These are phyloP conservation scores for Macrolepiota albuminosa DNA, from an alignment of 768 basidiomycete species.

Conservation along the genomic window DNA sequence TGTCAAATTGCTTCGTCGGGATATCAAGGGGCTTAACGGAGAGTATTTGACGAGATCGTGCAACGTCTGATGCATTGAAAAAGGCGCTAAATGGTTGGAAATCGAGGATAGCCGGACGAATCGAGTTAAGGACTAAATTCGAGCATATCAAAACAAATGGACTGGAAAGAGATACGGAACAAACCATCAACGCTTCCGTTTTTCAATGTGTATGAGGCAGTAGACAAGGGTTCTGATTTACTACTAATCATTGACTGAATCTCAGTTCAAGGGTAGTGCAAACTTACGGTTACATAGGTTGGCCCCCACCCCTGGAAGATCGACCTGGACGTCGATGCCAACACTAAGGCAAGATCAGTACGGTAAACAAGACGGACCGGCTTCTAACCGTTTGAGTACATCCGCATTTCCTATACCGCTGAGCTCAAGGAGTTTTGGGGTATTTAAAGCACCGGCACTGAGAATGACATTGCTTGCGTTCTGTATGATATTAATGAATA, in stretches of 20 bases:
- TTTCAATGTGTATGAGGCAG: slow-evolving; percentile 8
- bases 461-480: slow-evolving; percentile 7
- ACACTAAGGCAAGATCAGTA: neutral
- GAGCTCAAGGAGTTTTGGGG: slow-evolving; percentile 12
- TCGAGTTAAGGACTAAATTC: neutral
- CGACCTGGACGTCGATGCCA: slow-evolving; percentile 4
- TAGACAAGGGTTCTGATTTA: slow-evolving; percentile 7
- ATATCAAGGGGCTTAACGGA: neutral
- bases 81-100: slow-evolving; percentile 7
- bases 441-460: slow-evolving; percentile 12
- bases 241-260: neutral
- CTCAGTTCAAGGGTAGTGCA: neutral
- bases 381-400: slow-evolving; percentile 3
- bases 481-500: neutral
- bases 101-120: slow-evolving; percentile 11
- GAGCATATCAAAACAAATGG: neutral
- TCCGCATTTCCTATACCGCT: slow-evolving; percentile 11
- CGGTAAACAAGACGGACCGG: neutral
- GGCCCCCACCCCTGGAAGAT: slow-evolving; percentile 11
- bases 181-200: slow-evolving; percentile 11
- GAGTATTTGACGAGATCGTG: slow-evolving; percentile 6
- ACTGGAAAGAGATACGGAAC: neutral
- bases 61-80: slow-evolving; percentile 2
- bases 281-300: slow-evolving; percentile 13
- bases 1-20: slow-evolving; percentile 3